phyloP scores from a whole-genome alignment of 2,329 filamentous ascomycete genomes.

The Akanthomyces uredinophilus region DNA sequence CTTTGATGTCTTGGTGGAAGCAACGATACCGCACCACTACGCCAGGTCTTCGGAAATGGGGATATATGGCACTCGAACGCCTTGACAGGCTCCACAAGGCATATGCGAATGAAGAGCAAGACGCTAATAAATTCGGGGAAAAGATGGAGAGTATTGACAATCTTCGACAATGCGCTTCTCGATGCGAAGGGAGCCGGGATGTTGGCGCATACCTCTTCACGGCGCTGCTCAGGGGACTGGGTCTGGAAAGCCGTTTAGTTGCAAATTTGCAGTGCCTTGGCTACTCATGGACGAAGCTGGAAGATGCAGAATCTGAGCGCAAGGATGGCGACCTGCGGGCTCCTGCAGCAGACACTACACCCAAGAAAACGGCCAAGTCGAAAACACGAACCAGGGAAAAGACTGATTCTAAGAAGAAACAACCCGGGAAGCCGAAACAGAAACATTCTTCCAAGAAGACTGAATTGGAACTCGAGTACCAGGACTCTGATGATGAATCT shows the following conservation, averaged over 20 bases:
- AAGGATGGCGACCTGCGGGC: constrained; percentile 19
- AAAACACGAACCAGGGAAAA: constrained; percentile 14
- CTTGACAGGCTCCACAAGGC: constrained; percentile 69
- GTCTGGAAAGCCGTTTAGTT: constrained; percentile 77
- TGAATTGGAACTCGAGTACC: constrained; percentile 35
- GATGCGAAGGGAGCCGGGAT: constrained; percentile 77
- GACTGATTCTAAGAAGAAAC: constrained; percentile 16
- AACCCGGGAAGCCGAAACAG: constrained; percentile 13
- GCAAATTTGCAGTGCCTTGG: constrained; percentile 80
- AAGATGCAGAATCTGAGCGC: constrained; percentile 60
- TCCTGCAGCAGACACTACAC: constrained; percentile 20
- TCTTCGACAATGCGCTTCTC: constrained; percentile 64
- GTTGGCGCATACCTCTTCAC: constrained; percentile 87
- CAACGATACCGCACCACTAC: constrained; percentile 72
- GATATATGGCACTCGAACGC: constrained; percentile 74
- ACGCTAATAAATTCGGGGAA: constrained; percentile 69
- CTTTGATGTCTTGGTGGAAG: constrained; percentile 82
- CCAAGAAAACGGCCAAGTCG: constrained; percentile 17
- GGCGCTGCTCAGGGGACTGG: constrained; percentile 72
- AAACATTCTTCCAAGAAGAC: constrained; percentile 37
- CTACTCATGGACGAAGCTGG: constrained; percentile 83
- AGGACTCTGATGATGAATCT: constrained; percentile 54
- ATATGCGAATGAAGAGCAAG: constrained; percentile 57
- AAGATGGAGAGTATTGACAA: constrained; percentile 59
- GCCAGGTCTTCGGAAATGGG: constrained; percentile 80